These are phyloP conservation scores for Eucalyptus albens DNA, from an alignment of 345 rosid genomes.

Conservation along the genomic window DNA sequence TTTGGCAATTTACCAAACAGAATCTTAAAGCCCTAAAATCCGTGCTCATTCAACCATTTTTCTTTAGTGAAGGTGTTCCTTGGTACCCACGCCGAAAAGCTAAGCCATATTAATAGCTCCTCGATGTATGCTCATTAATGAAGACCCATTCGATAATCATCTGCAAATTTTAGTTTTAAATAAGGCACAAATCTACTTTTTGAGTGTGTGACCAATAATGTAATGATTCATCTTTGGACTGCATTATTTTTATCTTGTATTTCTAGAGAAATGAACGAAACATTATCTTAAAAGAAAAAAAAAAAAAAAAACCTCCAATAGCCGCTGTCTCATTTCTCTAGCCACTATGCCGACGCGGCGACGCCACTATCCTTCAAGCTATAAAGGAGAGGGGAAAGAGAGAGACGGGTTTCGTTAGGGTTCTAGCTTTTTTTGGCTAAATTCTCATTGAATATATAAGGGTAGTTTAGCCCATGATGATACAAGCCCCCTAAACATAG, in stretches of 20 bases:
- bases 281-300: not conserved
- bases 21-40: too few relatives aligned
- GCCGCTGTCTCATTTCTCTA: not conserved
- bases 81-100: not conserved
- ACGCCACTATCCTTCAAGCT: not conserved
- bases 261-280: not conserved
- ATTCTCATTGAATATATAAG: not conserved
- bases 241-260: too few relatives aligned
- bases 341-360: not conserved
- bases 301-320: not conserved
- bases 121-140: too few relatives aligned
- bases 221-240: not conserved
- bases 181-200: not conserved
- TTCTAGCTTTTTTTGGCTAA: not conserved
- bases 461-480: not conserved
- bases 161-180: not conserved
- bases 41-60: not conserved
- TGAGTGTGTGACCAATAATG: not conserved
- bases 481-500: not conserved
- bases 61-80: not conserved
- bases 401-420: not conserved
- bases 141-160: not conserved
- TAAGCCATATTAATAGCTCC: not conserved
- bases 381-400: not conserved
- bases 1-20: too few relatives aligned